Evolutionary conservation across 2,329 filamentous ascomycete genomes (phyloP).

Genomic region (Penicillium sp.): DNA sequence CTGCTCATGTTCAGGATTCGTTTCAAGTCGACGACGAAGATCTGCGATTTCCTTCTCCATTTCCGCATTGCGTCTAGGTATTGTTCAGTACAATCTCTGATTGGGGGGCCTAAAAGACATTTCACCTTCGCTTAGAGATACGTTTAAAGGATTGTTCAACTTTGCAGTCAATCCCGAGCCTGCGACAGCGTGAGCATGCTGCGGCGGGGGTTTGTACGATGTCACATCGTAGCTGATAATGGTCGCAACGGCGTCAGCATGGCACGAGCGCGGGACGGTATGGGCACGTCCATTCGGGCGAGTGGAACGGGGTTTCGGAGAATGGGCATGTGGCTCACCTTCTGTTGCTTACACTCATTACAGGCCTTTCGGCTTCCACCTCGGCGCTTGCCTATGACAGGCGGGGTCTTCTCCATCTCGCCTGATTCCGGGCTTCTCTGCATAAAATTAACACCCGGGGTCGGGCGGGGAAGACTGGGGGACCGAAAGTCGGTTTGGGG

Average conservation of each 20-base stretch:
- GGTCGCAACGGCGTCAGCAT: conserved; percentile 15
- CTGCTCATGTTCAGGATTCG: conserved; percentile 30
- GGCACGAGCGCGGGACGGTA: not conserved
- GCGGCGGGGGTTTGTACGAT: conserved; percentile 64
- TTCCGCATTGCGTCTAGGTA: conserved; percentile 58
- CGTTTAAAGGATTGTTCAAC: conserved; percentile 67
- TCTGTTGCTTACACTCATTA: conserved; percentile 68
- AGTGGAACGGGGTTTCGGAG: conserved; percentile 3
- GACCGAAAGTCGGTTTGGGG: conserved; percentile 39
- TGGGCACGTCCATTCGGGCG: not conserved
- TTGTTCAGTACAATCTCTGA: not conserved
- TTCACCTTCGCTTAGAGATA: conserved; percentile 57
- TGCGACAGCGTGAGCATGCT: conserved; percentile 60
- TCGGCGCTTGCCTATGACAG: conserved; percentile 50
- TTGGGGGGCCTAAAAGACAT: not conserved
- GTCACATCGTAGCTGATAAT: conserved; percentile 61
- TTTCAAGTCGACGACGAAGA: conserved; percentile 45
- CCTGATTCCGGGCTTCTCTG: conserved; percentile 34
- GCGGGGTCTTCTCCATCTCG: conserved; percentile 42
- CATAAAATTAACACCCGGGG: conserved; percentile 31
- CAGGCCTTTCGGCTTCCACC: conserved; percentile 54
- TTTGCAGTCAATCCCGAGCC: conserved; percentile 62
- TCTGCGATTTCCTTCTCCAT: conserved; percentile 59
- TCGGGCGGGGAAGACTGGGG: conserved; percentile 33
- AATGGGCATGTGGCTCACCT: conserved; percentile 47